Evolutionary conservation across 306 rosid species (phyloP).

Genomic region (Vachellia pachyceras): DNA sequence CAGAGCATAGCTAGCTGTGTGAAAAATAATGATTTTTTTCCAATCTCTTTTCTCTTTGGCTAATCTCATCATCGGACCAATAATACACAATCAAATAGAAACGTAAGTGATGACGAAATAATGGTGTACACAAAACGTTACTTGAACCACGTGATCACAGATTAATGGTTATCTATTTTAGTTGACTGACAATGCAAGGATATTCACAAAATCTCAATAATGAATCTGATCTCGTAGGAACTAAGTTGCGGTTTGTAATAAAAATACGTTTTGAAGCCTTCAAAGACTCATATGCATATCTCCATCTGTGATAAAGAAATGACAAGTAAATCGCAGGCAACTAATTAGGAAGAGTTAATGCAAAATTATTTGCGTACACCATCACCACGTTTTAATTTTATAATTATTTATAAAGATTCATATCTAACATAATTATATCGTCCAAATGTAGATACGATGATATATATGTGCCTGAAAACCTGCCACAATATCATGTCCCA

Average conservation of each 20-base stretch:
- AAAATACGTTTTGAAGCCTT: neutral
- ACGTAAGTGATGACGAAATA: conserved; percentile 14
- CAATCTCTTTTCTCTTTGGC: neutral
- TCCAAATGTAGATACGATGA: neutral
- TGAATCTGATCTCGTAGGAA: neutral
- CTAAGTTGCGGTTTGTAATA: neutral
- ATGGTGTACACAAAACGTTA: neutral
- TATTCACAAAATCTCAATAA: neutral
- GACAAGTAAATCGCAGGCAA: neutral
- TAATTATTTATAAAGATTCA: neutral
- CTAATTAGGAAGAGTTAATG: neutral
- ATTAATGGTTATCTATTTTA: neutral
- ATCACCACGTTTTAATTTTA: conserved; percentile 1
- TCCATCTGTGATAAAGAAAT: neutral
- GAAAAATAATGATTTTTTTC: too few relatives aligned
- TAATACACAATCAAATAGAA: neutral
- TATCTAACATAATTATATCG: neutral
- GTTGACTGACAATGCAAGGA: conserved; percentile 9
- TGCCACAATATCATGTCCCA: neutral
- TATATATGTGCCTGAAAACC: neutral
- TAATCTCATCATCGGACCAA: neutral
- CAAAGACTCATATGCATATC: conserved; percentile 8
- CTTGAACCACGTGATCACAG: neutral
- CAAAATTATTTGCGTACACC: neutral
- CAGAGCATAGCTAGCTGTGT: too few relatives aligned